Percentiles rank a stretch among this genome's conserved stretches.
These are phyloP conservation scores for Chlorella sp. DNA, from an alignment of 139 green algal genomes.

Conservation along the genomic window DNA sequence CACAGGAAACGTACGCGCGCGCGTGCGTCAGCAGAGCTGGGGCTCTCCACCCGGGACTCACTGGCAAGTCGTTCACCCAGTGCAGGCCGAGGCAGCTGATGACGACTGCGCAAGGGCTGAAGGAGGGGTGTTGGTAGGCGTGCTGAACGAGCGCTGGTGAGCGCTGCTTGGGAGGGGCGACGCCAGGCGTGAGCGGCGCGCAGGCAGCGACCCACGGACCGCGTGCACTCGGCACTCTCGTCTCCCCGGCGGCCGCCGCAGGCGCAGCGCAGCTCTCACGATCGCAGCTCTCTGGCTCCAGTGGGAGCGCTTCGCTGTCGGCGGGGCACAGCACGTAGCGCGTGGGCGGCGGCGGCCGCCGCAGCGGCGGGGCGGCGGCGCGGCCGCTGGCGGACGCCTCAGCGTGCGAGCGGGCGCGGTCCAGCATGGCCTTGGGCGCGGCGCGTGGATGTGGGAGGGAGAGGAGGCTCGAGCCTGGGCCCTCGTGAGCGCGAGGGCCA, in stretches of 20 bases:
- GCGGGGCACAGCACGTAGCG: conserved; percentile 13
- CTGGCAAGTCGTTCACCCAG: conserved; percentile 87
- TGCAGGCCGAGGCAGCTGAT: conserved; percentile 77
- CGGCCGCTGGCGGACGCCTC: conserved; percentile 5
- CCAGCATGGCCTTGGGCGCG: conserved; percentile 13
- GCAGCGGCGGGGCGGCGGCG: too few species aligned
- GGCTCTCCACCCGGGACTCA: too few species aligned
- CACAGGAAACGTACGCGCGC: too few species aligned
- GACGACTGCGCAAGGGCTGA: conserved; percentile 50
- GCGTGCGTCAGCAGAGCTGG: too few species aligned
- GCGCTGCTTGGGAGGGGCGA: too few species aligned
- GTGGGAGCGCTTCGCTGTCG: conserved; percentile 43
- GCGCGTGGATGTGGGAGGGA: too few species aligned
- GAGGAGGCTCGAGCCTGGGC: neutral
- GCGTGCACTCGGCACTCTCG: too few species aligned
- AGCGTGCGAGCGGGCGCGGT: neutral
- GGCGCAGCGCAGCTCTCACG: neutral
- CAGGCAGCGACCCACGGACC: too few species aligned
- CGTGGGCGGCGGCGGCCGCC: neutral
- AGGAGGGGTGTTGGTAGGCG: too few species aligned
- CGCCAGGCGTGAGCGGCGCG: too few species aligned
- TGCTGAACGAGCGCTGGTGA: too few species aligned
- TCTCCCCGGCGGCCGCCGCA: neutral
- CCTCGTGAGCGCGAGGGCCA: neutral
- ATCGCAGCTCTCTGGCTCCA: conserved; percentile 40